These are phyloP conservation scores for Geosmithia morbida DNA, from an alignment of 2,329 filamentous ascomycete species.

Conservation along the genomic window DNA sequence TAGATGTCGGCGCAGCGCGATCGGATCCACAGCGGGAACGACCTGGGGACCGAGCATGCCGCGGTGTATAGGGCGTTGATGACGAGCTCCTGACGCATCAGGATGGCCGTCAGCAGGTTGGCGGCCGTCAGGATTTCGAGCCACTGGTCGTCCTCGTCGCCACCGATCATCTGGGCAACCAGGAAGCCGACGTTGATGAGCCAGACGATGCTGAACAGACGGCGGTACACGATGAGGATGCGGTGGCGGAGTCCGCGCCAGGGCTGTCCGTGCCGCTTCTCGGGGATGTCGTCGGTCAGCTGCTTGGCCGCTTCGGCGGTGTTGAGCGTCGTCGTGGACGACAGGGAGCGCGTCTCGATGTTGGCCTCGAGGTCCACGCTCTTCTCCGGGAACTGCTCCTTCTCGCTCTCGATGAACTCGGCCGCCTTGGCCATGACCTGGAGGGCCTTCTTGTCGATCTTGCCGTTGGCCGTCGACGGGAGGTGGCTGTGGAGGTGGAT, in stretches of 20 bases:
- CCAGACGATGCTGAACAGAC: slow-evolving; percentile 38
- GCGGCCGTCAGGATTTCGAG: slow-evolving; percentile 26
- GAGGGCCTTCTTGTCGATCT: slow-evolving; percentile 36
- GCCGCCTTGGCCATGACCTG: slow-evolving; percentile 2
- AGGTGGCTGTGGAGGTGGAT: slow-evolving; percentile 27
- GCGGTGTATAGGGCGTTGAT: slow-evolving; percentile 35
- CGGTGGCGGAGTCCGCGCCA: slow-evolving; percentile 25
- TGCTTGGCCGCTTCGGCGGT: slow-evolving; percentile 7
- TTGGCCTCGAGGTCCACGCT: slow-evolving; percentile 6
- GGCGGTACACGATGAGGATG: slow-evolving; percentile 38
- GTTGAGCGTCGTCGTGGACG: slow-evolving; percentile 15
- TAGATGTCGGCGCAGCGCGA: slow-evolving; percentile 34
- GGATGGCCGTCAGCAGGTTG: slow-evolving; percentile 33
- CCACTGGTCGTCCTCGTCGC: slow-evolving; percentile 17
- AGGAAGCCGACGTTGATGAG: slow-evolving; percentile 34
- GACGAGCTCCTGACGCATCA: slow-evolving; percentile 37
- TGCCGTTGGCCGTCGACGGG: slow-evolving; percentile 39
- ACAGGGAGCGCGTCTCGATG: slow-evolving; percentile 14
- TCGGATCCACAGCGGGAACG: slow-evolving; percentile 31
- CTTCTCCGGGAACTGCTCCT: slow-evolving; percentile 2
- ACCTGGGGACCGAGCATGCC: slow-evolving; percentile 27
- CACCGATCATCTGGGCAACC: slow-evolving; percentile 22
- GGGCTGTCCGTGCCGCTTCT: slow-evolving; percentile 23
- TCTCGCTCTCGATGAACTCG: slow-evolving; percentile 1
- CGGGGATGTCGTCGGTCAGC: slow-evolving; percentile 18